Conservation (phyloP, 2,329 filamentous ascomycete genomes). For the Alternaria triticimaculans region DNA sequence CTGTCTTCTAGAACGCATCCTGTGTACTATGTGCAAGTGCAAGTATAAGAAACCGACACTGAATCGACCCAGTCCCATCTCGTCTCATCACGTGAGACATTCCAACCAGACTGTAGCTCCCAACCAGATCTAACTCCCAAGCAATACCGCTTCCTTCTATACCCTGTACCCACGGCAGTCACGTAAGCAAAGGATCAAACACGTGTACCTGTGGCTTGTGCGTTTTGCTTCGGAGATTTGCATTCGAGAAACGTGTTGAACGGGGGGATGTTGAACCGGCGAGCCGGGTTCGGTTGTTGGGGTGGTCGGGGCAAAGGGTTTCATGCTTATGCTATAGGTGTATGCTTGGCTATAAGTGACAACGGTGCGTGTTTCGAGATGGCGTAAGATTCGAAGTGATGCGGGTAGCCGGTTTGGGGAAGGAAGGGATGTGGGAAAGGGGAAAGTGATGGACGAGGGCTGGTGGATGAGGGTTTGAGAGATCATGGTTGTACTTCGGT, state of each 20-base stretch:
- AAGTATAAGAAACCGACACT: not conserved
- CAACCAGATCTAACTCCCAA: not conserved
- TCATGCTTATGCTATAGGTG: not conserved
- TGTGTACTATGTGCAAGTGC: not conserved
- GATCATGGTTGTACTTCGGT: not conserved
- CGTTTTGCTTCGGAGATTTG: not conserved
- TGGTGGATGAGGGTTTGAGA: not conserved
- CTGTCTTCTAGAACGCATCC: not conserved
- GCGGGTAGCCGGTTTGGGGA: no score
- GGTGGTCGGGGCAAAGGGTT: not conserved
- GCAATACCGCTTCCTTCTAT: not conserved
- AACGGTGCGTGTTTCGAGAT: not conserved
- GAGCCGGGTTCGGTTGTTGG: not conserved
- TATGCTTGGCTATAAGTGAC: conserved; percentile 1
- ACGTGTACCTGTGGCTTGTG: not conserved
- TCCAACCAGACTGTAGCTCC: accelerated
- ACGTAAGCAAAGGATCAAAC: not conserved
- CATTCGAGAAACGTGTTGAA: not conserved
- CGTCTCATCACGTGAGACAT: not conserved
- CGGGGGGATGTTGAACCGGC: not conserved
- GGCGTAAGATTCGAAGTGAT: no score
- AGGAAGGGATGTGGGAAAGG: not conserved
- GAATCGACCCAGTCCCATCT: not conserved
- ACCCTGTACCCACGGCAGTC: not conserved
- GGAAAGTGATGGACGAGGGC: not conserved